These are phyloP conservation scores for Zymoseptoria passerinii DNA, from an alignment of 2,329 filamentous ascomycete genomes.

Conservation along the genomic window DNA sequence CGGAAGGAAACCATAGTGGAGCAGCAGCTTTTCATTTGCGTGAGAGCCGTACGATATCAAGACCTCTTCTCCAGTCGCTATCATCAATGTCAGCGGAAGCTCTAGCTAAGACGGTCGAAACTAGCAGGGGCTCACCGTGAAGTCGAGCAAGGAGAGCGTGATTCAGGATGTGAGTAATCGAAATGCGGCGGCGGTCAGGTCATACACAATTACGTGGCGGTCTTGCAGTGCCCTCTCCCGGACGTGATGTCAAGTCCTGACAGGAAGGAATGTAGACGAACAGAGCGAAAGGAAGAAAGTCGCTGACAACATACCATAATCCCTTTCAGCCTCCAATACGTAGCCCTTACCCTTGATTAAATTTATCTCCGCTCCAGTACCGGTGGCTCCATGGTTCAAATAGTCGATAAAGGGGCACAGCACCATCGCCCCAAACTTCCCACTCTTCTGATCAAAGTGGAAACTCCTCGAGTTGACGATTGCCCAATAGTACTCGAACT, in stretches of 20 bases:
- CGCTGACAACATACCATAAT: slow-evolving; percentile 36
- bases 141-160: background rate
- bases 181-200: too few relatives aligned
- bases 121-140: background rate
- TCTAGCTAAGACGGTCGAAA: background rate
- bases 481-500: slow-evolving; percentile 51
- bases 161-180: too few relatives aligned
- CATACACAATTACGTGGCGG: too few relatives aligned
- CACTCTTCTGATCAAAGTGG: slow-evolving; percentile 44
- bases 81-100: background rate
- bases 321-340: slow-evolving; percentile 44
- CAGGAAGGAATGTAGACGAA: background rate
- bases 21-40: slow-evolving; percentile 62
- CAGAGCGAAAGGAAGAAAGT: background rate
- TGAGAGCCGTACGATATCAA: slow-evolving; percentile 63
- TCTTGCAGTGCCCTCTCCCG: background rate
- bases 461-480: slow-evolving; percentile 55
- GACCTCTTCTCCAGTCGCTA: slow-evolving; percentile 42
- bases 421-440: slow-evolving; percentile 53
- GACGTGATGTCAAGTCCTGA: background rate
- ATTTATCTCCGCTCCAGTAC: slow-evolving; percentile 40
- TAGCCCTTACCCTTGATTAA: slow-evolving; percentile 44
- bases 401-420: slow-evolving; percentile 66
- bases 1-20: slow-evolving; percentile 52
- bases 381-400: slow-evolving; percentile 49